These are phyloP conservation scores for Trametes meyenii DNA, from an alignment of 768 basidiomycete genomes.

Conservation along the genomic window DNA sequence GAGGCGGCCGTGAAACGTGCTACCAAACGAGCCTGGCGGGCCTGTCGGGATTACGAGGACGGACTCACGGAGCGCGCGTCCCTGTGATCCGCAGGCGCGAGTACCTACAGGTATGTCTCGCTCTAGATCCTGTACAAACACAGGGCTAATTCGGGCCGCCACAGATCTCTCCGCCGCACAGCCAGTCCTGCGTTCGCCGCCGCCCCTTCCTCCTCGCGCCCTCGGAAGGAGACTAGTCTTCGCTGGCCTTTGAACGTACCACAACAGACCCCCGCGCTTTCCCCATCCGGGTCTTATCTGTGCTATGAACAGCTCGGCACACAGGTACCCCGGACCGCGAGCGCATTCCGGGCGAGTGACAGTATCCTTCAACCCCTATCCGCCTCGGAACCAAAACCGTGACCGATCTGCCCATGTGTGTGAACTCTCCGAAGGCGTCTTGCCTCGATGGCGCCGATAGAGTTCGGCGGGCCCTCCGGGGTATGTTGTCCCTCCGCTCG, in stretches of 20 bases:
- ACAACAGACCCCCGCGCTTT: constrained; percentile 14
- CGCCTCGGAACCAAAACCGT: constrained; percentile 24
- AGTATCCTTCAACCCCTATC: constrained; percentile 24
- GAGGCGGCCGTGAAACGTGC: constrained; percentile 23
- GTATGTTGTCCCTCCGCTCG: constrained; percentile 1
- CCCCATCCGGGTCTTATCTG: constrained; percentile 26
- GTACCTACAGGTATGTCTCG: constrained; percentile 9
- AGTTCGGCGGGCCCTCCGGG: constrained; percentile 15
- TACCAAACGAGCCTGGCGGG: constrained; percentile 24
- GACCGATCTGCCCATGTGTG: constrained; percentile 21
- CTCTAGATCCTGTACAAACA: constrained; percentile 3
- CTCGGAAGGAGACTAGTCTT: constrained; percentile 15
- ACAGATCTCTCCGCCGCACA: constrained; percentile 3
- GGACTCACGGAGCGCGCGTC: constrained; percentile 26
- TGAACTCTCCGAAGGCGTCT: constrained; percentile 9
- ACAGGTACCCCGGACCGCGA: constrained; percentile 22
- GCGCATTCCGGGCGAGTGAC: constrained; percentile 12
- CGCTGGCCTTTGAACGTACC: constrained; percentile 19
- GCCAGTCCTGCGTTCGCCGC: background rate
- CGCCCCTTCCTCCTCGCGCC: background rate
- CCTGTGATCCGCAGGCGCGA: constrained; percentile 22
- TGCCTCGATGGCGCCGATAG: constrained; percentile 11
- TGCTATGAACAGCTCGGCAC: constrained; percentile 26
- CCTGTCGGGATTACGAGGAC: constrained; percentile 15
- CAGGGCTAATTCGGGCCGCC: constrained; percentile 4